A percentile compares a stretch with the other conserved stretches of the same genome.
These are phyloP conservation scores for Mortierella antarctica DNA, from an alignment of 192 early-diverging fungal genomes.

Conservation along the genomic window DNA sequence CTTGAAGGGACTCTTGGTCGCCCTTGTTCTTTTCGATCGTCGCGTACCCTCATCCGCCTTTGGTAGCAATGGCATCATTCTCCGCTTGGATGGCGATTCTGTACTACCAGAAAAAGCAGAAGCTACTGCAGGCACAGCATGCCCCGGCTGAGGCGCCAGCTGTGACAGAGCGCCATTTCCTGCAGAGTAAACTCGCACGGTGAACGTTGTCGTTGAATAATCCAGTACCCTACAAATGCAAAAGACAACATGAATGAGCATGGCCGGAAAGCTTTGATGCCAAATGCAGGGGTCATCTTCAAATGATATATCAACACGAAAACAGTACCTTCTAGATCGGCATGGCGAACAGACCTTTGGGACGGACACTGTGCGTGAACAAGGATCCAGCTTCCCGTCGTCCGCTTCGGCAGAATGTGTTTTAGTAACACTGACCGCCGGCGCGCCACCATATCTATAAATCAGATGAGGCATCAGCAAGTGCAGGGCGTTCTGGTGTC, in stretches of 20 bases:
- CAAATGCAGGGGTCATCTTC: background rate
- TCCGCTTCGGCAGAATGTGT: background rate
- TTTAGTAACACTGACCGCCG: slow-evolving; percentile 4
- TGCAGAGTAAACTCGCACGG: slow-evolving; percentile 14
- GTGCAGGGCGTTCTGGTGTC: too few relatives aligned
- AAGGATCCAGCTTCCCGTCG: background rate
- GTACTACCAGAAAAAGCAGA: background rate
- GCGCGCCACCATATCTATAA: slow-evolving; percentile 31
- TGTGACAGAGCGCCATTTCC: background rate
- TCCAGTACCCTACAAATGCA: slow-evolving; percentile 19
- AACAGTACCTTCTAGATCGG: slow-evolving; percentile 15
- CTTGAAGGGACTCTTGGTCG: slow-evolving; percentile 13
- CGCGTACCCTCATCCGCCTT: background rate
- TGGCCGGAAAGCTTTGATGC: background rate
- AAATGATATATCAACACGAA: background rate
- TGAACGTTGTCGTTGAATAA: slow-evolving; percentile 10
- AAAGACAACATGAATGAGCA: background rate
- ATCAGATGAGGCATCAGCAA: too few relatives aligned
- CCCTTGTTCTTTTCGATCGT: slow-evolving; percentile 22
- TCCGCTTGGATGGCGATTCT: slow-evolving; percentile 2
- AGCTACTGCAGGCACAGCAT: background rate
- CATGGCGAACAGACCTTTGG: slow-evolving; percentile 11
- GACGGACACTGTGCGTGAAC: background rate
- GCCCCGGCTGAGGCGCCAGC: background rate
- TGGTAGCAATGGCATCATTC: background rate